Conservation (phyloP, 306 rosid species). For the Prunus kanzakura region DNA sequence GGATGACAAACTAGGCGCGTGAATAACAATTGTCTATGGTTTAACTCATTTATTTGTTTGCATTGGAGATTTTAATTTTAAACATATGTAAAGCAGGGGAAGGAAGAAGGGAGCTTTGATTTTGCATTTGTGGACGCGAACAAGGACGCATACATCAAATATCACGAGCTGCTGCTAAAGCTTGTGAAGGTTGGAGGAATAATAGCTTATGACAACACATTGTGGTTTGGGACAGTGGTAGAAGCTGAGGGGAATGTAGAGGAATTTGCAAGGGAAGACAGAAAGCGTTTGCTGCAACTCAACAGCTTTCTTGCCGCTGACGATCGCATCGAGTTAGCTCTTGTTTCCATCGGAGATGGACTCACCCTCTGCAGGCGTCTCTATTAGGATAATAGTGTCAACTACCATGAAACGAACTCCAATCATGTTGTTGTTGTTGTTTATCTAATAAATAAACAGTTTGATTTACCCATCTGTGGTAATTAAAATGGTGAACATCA, state of each 20-base stretch:
- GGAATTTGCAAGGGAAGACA: neutral
- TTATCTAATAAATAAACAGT: neutral
- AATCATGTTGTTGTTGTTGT: neutral
- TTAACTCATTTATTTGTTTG: neutral
- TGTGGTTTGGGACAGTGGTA: slow-evolving; percentile 54
- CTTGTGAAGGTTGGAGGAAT: slow-evolving; percentile 54
- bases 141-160: slow-evolving; percentile 32
- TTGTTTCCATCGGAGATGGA: slow-evolving; percentile 49
- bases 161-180: slow-evolving; percentile 48
- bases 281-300: slow-evolving; percentile 19
- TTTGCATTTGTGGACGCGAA: slow-evolving; percentile 59
- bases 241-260: slow-evolving; percentile 21
- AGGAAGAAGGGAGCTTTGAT: slow-evolving; percentile 50
- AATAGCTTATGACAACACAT: slow-evolving; percentile 58
- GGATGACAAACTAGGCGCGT: too few species aligned
- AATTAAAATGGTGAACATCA: too few species aligned
- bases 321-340: slow-evolving; percentile 37
- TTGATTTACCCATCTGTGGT: too few species aligned
- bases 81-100: slow-evolving; percentile 16
- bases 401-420: neutral
- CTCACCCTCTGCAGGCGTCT: slow-evolving; percentile 46
- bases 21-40: too few species aligned
- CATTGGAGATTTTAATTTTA: neutral
- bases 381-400: neutral
- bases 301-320: slow-evolving; percentile 39